Base-by-base conservation (phyloP, 2,329 filamentous ascomycete species). In the Beauveria sp. region DNA sequence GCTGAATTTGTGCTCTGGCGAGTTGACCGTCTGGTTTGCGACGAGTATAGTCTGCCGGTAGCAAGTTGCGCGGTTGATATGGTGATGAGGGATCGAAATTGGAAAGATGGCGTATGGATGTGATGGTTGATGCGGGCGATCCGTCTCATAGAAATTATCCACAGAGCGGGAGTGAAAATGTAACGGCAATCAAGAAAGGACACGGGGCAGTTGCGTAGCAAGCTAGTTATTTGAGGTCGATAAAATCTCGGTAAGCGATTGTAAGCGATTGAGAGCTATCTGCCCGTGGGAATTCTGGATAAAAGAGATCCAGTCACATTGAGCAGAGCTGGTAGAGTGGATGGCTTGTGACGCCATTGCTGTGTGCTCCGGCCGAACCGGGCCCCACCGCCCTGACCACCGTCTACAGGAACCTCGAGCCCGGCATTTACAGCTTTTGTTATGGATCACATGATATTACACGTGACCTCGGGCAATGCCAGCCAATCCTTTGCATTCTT, bases 301-400 rank as follows among this genome's bases (percentile, higher is more conserved):
- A 8, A 24, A 24, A 42, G 34, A 60, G 38, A 38, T 60, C 57
- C 57, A 53, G 46, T 60, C 38, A 45, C 12, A 45, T 38, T 42
- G 9, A 51, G 47, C 47, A 45, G 24, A 42, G 16, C 43, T 28
- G 24, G 22, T 16, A 50, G 7, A 22, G 47, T 59, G 46, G 47
- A 34, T 59, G 47, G 57, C 57, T 45, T 46, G 57, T 59, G 57
- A 59, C 57, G 57, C 46, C 57, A 59, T 59, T 59, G 57, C 46
- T 49, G 30, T 38, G 5, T 16, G 34, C 34, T 38, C 34, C 34
- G 34, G 34, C 34, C 34, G 34, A 38, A 38, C 34, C 34, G 40
- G 8, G 7, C 20, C 43, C 54, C 40, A 26, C 50, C n/a, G 30
- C 16, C 16, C 12, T 38, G 34, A 14, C 34, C 12, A 14, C 34